A percentile compares a stretch with the other conserved stretches of the same genome.
phyloP scores from a whole-genome alignment of 495 filamentous ascomycete genomes.

The Penicillium desertorum region DNA sequence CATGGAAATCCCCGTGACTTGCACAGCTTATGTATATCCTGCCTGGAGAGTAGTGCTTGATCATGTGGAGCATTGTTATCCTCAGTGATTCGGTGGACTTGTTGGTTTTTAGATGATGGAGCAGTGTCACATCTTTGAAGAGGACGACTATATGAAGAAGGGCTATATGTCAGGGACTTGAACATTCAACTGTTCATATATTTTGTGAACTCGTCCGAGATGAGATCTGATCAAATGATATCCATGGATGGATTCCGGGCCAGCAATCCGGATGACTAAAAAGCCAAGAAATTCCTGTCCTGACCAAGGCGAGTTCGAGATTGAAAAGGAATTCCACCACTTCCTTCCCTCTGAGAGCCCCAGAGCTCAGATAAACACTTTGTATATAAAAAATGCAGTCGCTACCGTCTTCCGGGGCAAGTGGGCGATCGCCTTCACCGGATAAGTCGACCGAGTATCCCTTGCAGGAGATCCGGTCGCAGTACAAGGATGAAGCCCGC shows the following conservation, averaged over 20 bases:
- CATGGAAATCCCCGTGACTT: no score
- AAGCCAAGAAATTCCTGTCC: conserved; percentile 10
- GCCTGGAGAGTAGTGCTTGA: no score
- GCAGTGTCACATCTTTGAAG: no score
- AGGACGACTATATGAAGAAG: no score
- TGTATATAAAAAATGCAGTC: conserved; percentile 19
- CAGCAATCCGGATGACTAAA: conserved; percentile 16
- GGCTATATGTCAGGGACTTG: no score
- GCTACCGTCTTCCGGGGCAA: conserved; percentile 3
- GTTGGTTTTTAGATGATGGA: no score
- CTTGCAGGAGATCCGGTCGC: conserved; percentile 17
- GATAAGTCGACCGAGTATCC: conserved; percentile 7
- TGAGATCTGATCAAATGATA: not conserved
- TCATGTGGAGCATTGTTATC: no score
- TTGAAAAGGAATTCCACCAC: not conserved
- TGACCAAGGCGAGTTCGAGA: not conserved
- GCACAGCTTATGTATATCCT: no score
- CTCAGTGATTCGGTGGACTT: no score
- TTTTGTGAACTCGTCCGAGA: no score
- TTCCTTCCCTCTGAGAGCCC: not conserved
- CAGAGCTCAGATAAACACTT: not conserved
- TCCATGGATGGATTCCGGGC: not conserved
- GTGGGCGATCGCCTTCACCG: not conserved
- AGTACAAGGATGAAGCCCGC: conserved; percentile 20
- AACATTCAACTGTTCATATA: no score